phyloP scores from a whole-genome alignment of 495 filamentous ascomycete genomes.

The Xylaria palmicola region DNA sequence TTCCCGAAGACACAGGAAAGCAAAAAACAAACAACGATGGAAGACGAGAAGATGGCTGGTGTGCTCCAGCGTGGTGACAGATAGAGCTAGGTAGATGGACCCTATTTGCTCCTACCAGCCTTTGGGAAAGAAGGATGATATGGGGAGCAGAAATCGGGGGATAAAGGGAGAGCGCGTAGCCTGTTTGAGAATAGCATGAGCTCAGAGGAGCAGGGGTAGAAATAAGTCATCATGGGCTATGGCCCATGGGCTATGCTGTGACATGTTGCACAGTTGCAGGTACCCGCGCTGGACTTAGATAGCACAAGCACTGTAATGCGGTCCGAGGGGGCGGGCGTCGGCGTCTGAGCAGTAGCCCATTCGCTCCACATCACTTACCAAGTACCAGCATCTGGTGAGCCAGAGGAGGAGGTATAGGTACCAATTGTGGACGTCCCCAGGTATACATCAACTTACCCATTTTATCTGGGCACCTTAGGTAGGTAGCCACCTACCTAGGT shows the following conservation, averaged over 20 bases:
- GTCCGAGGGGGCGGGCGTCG: too few relatives aligned
- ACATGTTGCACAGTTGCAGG: too few relatives aligned
- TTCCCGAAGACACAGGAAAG: constrained; percentile 4
- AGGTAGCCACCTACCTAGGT: too few relatives aligned
- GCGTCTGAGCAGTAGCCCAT: too few relatives aligned
- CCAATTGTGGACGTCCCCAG: too few relatives aligned
- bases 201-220: constrained; percentile 7
- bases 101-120: constrained; percentile 22
- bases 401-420: too few relatives aligned
- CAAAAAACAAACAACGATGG: constrained; percentile 13
- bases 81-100: constrained; percentile 21
- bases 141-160: constrained; percentile 24
- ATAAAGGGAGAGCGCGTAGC: constrained; percentile 32
- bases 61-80: constrained; percentile 14
- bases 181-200: constrained; percentile 20
- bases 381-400: too few relatives aligned
- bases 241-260: neutral
- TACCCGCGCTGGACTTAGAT: too few relatives aligned
- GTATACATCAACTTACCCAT: too few relatives aligned
- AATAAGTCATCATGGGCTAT: constrained; percentile 8
- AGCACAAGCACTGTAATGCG: too few relatives aligned
- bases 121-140: constrained; percentile 20
- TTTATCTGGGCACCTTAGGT: too few relatives aligned
- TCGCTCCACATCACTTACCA: too few relatives aligned
- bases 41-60: constrained; percentile 16